Percentiles rank a stretch among this genome's conserved stretches.
Evolutionary conservation across 305 asterid species (phyloP).

Genomic region (Ajuga reptans): DNA sequence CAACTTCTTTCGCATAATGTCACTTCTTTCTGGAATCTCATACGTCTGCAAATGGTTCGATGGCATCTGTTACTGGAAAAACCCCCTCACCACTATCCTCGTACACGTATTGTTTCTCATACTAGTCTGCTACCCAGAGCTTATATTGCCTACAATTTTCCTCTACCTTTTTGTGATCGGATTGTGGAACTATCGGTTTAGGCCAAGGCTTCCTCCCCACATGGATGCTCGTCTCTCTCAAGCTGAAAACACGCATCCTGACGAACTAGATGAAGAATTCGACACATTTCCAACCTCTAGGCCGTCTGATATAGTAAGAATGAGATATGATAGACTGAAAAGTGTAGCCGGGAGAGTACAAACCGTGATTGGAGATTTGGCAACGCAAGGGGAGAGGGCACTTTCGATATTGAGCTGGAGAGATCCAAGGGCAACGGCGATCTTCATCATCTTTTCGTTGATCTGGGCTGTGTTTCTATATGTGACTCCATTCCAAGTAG

Average conservation of each 20-base stretch:
- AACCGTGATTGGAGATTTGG: constrained; percentile 80
- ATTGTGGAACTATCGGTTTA: constrained; percentile 65
- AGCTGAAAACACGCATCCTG: constrained; percentile 69
- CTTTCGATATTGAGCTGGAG: constrained; percentile 88
- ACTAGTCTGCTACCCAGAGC: constrained; percentile 74
- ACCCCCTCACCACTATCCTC: constrained; percentile 72
- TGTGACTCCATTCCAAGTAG: constrained; percentile 84
- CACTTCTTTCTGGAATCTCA: constrained; percentile 61
- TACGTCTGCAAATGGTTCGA: constrained; percentile 53
- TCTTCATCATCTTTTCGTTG: constrained; percentile 60
- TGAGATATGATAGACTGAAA: constrained; percentile 74
- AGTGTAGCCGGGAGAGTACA: constrained; percentile 90
- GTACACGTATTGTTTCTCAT: constrained; percentile 74
- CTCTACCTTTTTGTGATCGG: constrained; percentile 87
- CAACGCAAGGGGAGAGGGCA: constrained; percentile 87
- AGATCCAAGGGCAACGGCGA: constrained; percentile 85
- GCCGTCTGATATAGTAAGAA: constrained; percentile 52
- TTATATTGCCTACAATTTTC: constrained; percentile 77
- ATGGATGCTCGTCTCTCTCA: constrained; percentile 86
- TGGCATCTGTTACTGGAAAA: constrained; percentile 72
- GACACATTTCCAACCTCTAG: constrained; percentile 76
- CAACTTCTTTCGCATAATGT: constrained; percentile 69
- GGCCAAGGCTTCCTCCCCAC: constrained; percentile 77
- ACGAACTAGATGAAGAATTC: constrained; percentile 84
- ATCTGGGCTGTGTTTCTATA: constrained; percentile 71